These are phyloP conservation scores for Linum trigynum DNA, from an alignment of 345 rosid genomes.

Conservation along the genomic window DNA sequence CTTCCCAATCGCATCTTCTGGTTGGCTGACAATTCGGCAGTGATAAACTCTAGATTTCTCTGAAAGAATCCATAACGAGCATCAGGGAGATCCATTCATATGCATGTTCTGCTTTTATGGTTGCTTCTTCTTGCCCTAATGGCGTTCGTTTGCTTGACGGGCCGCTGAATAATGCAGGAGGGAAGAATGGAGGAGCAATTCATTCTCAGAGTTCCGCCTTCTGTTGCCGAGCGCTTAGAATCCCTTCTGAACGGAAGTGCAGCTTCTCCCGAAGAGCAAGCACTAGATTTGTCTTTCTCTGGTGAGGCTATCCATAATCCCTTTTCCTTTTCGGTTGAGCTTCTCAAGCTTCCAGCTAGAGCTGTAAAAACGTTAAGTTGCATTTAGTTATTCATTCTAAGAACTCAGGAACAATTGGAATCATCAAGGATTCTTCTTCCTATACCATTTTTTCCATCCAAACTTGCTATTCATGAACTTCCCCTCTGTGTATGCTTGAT, in stretches of 20 bases:
- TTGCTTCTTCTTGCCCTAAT: no score
- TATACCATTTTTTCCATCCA: background rate
- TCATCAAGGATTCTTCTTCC: background rate
- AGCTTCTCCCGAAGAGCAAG: constrained; percentile 61
- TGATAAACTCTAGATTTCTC: no score
- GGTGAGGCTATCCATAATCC: constrained; percentile 30
- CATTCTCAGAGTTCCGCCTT: constrained; percentile 86
- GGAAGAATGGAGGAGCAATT: constrained; percentile 84
- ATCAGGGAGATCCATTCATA: no score
- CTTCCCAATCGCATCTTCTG: no score
- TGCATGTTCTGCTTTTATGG: no score
- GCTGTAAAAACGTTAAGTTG: background rate
- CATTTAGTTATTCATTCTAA: background rate
- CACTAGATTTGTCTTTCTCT: constrained; percentile 68
- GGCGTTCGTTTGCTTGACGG: no score
- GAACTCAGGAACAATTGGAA: background rate
- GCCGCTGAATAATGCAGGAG: background rate
- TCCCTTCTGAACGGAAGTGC: constrained; percentile 58
- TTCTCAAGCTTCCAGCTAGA: background rate
- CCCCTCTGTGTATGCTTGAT: background rate
- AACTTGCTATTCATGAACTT: background rate
- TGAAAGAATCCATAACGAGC: no score
- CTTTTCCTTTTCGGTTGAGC: background rate
- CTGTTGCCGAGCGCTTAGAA: constrained; percentile 73
- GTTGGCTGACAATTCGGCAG: no score